phyloP scores from a whole-genome alignment of 257 asterid species.

The Coffea canephora region DNA sequence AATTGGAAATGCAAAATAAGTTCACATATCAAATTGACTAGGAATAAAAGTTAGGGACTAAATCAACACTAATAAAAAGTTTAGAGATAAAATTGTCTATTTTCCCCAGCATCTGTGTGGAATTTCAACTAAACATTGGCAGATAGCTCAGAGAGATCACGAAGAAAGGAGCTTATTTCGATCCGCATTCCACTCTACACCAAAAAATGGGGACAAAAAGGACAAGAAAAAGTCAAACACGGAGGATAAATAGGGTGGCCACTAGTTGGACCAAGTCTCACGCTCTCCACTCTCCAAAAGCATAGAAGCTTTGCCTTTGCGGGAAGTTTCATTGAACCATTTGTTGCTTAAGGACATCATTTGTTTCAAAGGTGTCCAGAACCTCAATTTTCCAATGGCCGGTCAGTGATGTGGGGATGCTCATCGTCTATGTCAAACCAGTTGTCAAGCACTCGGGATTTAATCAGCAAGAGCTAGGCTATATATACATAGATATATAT shows the following conservation, averaged over 20 bases:
- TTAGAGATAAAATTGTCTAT: too few relatives aligned
- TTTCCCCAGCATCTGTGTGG: background rate
- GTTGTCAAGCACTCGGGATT: background rate
- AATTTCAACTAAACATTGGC: background rate
- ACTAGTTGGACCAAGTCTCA: background rate
- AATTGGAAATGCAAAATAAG: too few relatives aligned
- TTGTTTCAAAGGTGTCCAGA: background rate
- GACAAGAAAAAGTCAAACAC: background rate
- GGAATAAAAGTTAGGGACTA: too few relatives aligned
- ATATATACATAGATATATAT: too few relatives aligned
- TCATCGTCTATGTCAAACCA: background rate
- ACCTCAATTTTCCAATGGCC: background rate
- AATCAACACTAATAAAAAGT: background rate
- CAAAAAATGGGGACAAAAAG: background rate
- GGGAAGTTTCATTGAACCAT: background rate
- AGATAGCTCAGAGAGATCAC: background rate
- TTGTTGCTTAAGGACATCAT: background rate
- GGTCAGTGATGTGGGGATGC: background rate
- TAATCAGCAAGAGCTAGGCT: background rate
- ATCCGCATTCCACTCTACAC: slow-evolving; percentile 1
- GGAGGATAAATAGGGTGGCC: background rate
- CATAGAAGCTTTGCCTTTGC: background rate
- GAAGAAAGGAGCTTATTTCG: background rate
- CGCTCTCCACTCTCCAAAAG: background rate
- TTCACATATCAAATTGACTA: too few relatives aligned